Percentiles rank a stretch among this genome's conserved stretches.
These are phyloP conservation scores for Penicillium bovifimosum DNA, from an alignment of 495 filamentous ascomycete genomes.

Conservation along the genomic window DNA sequence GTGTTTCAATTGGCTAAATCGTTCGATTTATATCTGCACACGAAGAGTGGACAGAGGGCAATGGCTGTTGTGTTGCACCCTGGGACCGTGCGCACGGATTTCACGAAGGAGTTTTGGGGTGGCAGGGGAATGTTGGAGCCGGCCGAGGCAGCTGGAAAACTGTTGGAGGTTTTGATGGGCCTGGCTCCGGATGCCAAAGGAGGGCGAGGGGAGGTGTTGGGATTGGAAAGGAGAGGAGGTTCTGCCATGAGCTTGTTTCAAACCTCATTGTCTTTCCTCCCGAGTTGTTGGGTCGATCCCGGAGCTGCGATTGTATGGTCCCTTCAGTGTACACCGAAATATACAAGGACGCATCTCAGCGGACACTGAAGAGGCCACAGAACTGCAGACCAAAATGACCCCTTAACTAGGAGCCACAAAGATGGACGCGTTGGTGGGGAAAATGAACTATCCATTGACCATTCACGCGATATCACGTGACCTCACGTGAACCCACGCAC, in stretches of 20 bases:
- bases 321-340: not conserved
- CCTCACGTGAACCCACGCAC: no score
- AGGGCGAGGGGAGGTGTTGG: constrained; percentile 64
- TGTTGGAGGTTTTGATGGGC: constrained; percentile 50
- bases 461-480: no score
- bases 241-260: constrained; percentile 41
- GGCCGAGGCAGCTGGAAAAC: constrained; percentile 53
- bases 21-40: constrained; percentile 62
- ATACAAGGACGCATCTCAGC: not conserved
- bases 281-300: not conserved
- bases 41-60: constrained; percentile 50
- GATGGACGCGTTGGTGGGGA: no score
- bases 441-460: no score
- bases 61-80: constrained; percentile 71
- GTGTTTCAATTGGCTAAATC: constrained; percentile 66
- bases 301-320: not conserved
- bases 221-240: constrained; percentile 74
- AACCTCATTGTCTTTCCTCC: not conserved
- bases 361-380: not conserved
- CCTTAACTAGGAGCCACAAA: no score
- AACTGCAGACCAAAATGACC: not conserved
- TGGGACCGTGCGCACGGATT: constrained; percentile 71
- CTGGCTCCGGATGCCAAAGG: constrained; percentile 31
- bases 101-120: constrained; percentile 69
- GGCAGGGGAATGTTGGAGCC: constrained; percentile 53